Conservation (phyloP, 2,329 filamentous ascomycete species). For the Calonectria pseudoturangicola region DNA sequence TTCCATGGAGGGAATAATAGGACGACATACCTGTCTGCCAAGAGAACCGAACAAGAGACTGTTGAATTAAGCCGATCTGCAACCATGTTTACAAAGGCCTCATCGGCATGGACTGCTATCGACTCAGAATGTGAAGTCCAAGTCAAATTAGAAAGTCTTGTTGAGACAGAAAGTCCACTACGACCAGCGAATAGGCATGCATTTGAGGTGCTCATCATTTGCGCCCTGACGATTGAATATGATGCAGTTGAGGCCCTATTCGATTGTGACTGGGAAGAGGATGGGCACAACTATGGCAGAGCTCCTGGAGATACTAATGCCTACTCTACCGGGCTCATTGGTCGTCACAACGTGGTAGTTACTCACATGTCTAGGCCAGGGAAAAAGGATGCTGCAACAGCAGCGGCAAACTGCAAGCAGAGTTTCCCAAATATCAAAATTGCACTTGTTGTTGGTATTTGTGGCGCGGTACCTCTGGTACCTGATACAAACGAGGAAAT, state of each 20-base stretch:
- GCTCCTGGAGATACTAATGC: slow-evolving; percentile 49
- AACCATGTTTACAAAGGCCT: not conserved
- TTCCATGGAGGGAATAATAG: slow-evolving; percentile 8
- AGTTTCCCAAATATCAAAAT: slow-evolving; percentile 25
- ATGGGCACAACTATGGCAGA: slow-evolving; percentile 47
- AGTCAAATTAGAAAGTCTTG: not conserved
- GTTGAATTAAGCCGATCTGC: not conserved
- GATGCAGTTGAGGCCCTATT: slow-evolving; percentile 48
- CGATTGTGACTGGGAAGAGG: slow-evolving; percentile 44
- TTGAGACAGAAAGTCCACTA: not conserved
- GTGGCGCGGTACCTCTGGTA: slow-evolving; percentile 48
- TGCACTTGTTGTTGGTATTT: slow-evolving; percentile 29
- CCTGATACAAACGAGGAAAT: slow-evolving; percentile 41
- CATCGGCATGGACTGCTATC: not conserved
- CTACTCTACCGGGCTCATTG: slow-evolving; percentile 10
- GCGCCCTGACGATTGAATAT: slow-evolving; percentile 45
- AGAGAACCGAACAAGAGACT: slow-evolving; percentile 2
- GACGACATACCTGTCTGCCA: slow-evolving; percentile 4
- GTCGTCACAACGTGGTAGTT: slow-evolving; percentile 20
- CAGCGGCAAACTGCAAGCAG: slow-evolving; percentile 7
- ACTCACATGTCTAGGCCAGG: slow-evolving; percentile 24
- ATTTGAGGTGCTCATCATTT: slow-evolving; percentile 48
- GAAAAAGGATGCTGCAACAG: slow-evolving; percentile 4
- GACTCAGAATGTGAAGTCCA: not conserved
- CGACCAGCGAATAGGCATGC: not conserved